Conservation (phyloP, 148 eudicot species). For the Pouteria glomerata region DNA sequence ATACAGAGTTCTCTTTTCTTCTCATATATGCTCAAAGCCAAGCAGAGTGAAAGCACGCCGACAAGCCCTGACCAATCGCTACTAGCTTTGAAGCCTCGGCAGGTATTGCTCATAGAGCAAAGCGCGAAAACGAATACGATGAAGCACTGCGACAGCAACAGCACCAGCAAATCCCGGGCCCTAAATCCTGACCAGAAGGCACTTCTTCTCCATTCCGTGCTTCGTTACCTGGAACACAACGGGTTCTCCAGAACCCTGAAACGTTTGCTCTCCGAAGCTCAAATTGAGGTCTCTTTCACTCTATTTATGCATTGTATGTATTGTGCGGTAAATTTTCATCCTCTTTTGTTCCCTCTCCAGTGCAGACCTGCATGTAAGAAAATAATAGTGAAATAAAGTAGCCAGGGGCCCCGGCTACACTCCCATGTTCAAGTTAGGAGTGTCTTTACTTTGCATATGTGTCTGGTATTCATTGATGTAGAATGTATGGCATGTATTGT, state of each 20-base stretch:
- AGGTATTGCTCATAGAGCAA: slow-evolving; percentile 35
- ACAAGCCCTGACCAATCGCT: slow-evolving; percentile 25
- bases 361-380: too few relatives aligned
- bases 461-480: too few relatives aligned
- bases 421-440: too few relatives aligned
- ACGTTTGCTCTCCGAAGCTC: slow-evolving; percentile 50
- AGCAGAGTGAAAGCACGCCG: background rate
- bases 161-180: slow-evolving; percentile 1
- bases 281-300: slow-evolving; percentile 42
- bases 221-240: slow-evolving; percentile 42
- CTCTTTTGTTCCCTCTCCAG: too few relatives aligned
- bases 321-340: too few relatives aligned
- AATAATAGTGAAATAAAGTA: too few relatives aligned
- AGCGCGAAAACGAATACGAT: slow-evolving; percentile 10
- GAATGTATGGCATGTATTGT: too few relatives aligned
- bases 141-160: slow-evolving; percentile 5
- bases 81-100: slow-evolving; percentile 51
- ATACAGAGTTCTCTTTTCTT: background rate
- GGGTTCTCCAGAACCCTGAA: slow-evolving; percentile 59
- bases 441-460: too few relatives aligned
- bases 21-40: background rate
- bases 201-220: slow-evolving; percentile 40
- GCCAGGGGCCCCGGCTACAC: too few relatives aligned
- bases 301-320: background rate
- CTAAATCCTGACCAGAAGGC: slow-evolving; percentile 34